Percentiles rank a stretch among this genome's conserved stretches.
Evolutionary conservation across 805 yeast species (phyloP).

Genomic region (Yarrowia phangngaensis): DNA sequence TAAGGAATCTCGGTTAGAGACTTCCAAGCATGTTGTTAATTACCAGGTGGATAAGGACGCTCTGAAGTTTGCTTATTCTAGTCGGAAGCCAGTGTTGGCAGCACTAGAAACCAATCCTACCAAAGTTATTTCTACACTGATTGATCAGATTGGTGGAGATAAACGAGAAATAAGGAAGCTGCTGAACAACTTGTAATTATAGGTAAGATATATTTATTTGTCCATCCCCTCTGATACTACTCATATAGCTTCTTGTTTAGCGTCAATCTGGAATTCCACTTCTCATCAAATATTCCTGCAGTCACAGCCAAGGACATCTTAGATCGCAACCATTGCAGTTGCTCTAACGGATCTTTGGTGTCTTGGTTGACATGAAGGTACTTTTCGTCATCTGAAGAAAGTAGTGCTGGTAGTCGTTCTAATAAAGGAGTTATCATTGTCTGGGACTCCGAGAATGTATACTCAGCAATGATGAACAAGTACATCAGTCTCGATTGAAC

Average conservation of each 20-base stretch:
- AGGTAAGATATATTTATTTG: conserved; percentile 8
- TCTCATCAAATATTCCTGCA: conserved; percentile 12
- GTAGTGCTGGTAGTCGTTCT: conserved; percentile 12
- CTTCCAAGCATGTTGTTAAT: background rate
- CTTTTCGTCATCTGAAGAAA: conserved; percentile 6
- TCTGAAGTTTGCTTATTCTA: background rate
- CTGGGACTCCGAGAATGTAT: conserved; percentile 9
- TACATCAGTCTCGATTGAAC: conserved; percentile 8
- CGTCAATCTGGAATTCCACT: conserved; percentile 20
- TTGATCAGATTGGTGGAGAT: conserved; percentile 21
- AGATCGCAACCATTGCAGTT: conserved; percentile 11
- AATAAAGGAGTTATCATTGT: background rate
- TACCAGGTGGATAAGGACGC: background rate
- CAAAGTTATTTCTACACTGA: conserved; percentile 5
- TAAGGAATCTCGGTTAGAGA: conserved; percentile 17
- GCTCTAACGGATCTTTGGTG: conserved; percentile 5
- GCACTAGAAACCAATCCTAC: background rate
- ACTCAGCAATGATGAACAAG: conserved; percentile 15
- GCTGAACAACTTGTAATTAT: conserved; percentile 1
- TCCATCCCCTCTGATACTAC: no score
- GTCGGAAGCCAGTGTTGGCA: conserved; percentile 9
- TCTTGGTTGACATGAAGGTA: background rate
- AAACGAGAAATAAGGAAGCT: background rate
- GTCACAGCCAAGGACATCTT: conserved; percentile 13
- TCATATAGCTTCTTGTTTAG: conserved; percentile 15